phyloP scores from a whole-genome alignment of 495 filamentous ascomycete species.

The Hyaloscypha finlandica region DNA sequence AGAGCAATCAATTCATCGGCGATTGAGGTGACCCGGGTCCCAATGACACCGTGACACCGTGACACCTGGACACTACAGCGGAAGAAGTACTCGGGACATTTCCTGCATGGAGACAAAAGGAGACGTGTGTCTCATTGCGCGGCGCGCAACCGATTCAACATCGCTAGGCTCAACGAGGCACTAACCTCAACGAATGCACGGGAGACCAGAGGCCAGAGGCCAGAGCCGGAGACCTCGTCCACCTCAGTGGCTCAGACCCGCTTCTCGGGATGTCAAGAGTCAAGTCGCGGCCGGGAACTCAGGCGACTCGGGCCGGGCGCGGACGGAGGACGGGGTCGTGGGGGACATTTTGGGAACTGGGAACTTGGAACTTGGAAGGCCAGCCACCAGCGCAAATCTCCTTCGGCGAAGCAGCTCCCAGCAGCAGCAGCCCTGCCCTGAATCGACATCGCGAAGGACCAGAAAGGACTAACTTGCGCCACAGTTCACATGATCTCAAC shows the following conservation, averaged over 20 bases:
- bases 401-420: not conserved
- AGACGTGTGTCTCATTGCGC: not conserved
- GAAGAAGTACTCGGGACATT: not conserved
- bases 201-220: no score
- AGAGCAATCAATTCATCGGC: not conserved
- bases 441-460: not conserved
- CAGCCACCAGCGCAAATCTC: not conserved
- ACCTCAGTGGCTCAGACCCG: no score
- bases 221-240: no score
- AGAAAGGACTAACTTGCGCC: not conserved
- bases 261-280: no score
- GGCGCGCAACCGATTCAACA: not conserved
- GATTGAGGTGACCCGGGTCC: no score
- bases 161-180: no score
- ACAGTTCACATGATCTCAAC: not conserved
- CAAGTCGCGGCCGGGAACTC: no score
- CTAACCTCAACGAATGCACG: no score
- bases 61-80: not conserved
- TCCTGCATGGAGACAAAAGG: not conserved
- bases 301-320: no score
- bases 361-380: not conserved
- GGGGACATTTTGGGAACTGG: no score
- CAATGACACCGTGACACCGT: not conserved
- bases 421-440: no score
- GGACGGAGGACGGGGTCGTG: no score